Evolutionary conservation across 1,284 basidiomycete species (phyloP).

Genomic region (Apiotrichum sp.): DNA sequence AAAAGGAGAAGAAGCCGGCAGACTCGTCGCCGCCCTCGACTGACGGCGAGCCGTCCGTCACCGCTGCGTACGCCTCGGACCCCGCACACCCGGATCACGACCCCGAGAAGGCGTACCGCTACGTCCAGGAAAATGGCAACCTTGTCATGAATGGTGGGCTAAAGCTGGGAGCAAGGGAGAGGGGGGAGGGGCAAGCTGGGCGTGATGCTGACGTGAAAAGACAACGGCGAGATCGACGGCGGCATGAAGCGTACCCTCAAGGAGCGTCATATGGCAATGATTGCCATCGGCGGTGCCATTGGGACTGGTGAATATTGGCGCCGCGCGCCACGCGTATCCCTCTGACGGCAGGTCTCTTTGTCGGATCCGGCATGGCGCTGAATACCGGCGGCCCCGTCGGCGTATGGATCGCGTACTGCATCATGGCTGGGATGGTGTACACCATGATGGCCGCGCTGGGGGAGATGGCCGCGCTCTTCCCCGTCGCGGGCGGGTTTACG

Average conservation of each 20-base stretch:
- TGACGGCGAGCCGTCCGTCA: not conserved
- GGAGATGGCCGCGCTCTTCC: constrained; percentile 47
- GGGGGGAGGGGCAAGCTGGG: no score
- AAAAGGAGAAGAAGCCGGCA: not conserved
- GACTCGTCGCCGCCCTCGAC: not conserved
- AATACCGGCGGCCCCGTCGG: constrained; percentile 49
- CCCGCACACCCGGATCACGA: not conserved
- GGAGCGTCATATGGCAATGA: constrained; percentile 45
- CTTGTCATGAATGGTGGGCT: constrained; percentile 1
- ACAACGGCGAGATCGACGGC: constrained; percentile 12
- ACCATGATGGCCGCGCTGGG: constrained; percentile 44
- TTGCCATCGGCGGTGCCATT: constrained; percentile 49
- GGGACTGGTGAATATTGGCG: constrained; percentile 23
- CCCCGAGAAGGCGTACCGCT: constrained; percentile 4
- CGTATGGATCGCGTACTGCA: constrained; percentile 37
- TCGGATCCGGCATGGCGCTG: constrained; percentile 50
- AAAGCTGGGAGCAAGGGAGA: no score
- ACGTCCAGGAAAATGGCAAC: not conserved
- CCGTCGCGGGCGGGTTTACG: constrained; percentile 41
- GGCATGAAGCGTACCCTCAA: constrained; percentile 32
- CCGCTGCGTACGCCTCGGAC: not conserved
- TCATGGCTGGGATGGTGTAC: constrained; percentile 41
- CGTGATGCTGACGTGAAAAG: not conserved
- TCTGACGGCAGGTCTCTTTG: constrained; percentile 42
- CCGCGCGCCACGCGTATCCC: not conserved